A percentile compares a stretch with the other conserved stretches of the same genome.
phyloP scores from a whole-genome alignment of 305 asterid genomes.

The Solanum hybrid region DNA sequence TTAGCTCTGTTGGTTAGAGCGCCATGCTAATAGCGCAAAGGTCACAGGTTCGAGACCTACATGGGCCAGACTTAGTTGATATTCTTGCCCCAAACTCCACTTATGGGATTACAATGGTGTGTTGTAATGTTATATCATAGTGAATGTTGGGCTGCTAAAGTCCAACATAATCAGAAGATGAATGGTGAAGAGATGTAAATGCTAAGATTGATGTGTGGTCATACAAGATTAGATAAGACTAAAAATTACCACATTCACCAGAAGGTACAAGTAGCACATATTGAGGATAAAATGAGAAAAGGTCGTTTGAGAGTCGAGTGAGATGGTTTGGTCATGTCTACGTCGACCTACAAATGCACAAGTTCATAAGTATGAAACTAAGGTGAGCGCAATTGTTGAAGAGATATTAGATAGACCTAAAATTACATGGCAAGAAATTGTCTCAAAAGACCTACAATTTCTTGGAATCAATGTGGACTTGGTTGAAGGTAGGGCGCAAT shows the following conservation, averaged over 20 bases:
- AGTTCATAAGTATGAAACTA: background rate
- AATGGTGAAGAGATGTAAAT: background rate
- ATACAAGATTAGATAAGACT: background rate
- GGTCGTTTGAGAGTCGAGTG: background rate
- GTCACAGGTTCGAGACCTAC: conserved; percentile 65
- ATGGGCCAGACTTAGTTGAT: conserved; percentile 23
- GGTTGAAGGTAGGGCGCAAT: background rate
- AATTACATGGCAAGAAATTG: background rate
- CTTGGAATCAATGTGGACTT: background rate
- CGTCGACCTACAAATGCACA: background rate
- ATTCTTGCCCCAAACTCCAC: background rate
- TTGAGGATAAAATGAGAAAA: background rate
- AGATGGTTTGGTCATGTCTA: background rate
- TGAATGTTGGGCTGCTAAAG: background rate
- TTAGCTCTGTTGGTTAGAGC: conserved; percentile 52
- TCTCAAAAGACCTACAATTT: background rate
- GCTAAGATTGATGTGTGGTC: background rate
- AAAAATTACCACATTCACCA: background rate
- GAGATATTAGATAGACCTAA: background rate
- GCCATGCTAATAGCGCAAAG: conserved; percentile 51
- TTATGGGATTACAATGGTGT: background rate
- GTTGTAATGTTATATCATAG: background rate
- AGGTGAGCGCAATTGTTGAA: background rate
- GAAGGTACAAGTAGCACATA: background rate
- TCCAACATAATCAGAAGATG: background rate